Conservation (phyloP, 331 rosid genomes). For the Malus hybrid region DNA sequence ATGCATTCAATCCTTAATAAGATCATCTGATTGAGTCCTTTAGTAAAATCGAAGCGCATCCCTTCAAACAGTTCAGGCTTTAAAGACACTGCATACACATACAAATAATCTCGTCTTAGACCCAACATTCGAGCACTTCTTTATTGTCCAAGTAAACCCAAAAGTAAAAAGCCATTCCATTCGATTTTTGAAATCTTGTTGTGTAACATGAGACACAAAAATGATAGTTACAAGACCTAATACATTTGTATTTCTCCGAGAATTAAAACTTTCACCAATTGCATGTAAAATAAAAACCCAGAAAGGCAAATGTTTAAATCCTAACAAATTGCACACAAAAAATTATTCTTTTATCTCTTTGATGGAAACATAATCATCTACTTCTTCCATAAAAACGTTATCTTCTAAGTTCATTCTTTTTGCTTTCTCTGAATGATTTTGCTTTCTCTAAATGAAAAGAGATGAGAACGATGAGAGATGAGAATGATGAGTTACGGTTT, state of each 20-base stretch:
- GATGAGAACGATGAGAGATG: too few species aligned
- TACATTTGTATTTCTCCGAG: not conserved
- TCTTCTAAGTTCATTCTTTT: too few species aligned
- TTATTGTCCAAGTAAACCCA: not conserved
- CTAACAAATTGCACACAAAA: not conserved
- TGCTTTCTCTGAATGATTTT: too few species aligned
- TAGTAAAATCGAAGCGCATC: conserved; percentile 90
- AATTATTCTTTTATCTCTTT: too few species aligned
- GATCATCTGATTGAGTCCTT: conserved; percentile 43
- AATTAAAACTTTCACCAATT: not conserved
- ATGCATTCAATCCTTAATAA: too few species aligned
- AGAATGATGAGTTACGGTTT: too few species aligned
- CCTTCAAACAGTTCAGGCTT: conserved; percentile 97
- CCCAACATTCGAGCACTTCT: not conserved
- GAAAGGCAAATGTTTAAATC: not conserved
- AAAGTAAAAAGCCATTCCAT: not conserved
- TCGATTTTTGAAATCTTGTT: not conserved
- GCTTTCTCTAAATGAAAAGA: too few species aligned
- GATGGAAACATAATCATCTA: too few species aligned
- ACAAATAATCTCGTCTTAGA: not conserved
- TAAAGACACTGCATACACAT: conserved; percentile 60
- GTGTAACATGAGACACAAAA: not conserved
- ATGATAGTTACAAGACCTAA: not conserved
- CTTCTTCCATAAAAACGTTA: too few species aligned
- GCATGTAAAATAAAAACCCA: not conserved